A percentile compares a stretch with the other conserved stretches of the same genome.
Conservation (phyloP, 2,329 filamentous ascomycete genomes). For the Sclerotinia glacialis region DNA sequence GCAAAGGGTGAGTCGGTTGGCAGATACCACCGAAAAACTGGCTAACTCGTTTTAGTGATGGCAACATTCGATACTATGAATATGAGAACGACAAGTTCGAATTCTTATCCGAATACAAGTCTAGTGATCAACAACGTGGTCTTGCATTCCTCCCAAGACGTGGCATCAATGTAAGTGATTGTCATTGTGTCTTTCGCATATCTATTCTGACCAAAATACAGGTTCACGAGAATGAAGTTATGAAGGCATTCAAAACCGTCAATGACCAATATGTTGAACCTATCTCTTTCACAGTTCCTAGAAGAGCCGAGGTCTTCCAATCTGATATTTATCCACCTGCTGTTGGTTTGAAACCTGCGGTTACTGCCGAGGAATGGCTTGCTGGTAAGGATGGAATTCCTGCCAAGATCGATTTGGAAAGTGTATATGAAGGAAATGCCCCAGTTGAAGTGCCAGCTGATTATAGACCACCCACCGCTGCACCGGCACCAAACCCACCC, state of each 20-base stretch:
- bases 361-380: slow-evolving; percentile 81
- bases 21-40: not conserved
- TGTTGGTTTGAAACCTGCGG: slow-evolving; percentile 72
- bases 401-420: slow-evolving; percentile 90
- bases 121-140: slow-evolving; percentile 89
- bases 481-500: slow-evolving; percentile 46
- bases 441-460: slow-evolving; percentile 73
- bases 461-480: slow-evolving; percentile 55
- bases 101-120: slow-evolving; percentile 95
- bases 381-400: slow-evolving; percentile 79
- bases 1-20: slow-evolving; percentile 73
- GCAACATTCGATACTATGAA: slow-evolving; percentile 98
- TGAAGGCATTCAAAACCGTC: slow-evolving; percentile 95
- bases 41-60: slow-evolving; percentile 61
- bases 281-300: slow-evolving; percentile 94
- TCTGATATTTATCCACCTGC: slow-evolving; percentile 94
- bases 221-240: slow-evolving; percentile 94
- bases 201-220: slow-evolving; percentile 39
- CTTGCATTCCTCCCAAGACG: slow-evolving; percentile 93
- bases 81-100: slow-evolving; percentile 99
- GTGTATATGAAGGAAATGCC: slow-evolving; percentile 79
- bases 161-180: slow-evolving; percentile 72
- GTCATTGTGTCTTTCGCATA: slow-evolving; percentile 3
- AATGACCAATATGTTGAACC: slow-evolving; percentile 94
- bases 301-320: slow-evolving; percentile 91